These are phyloP conservation scores for Multifurca ochricompacta DNA, from an alignment of 768 basidiomycete genomes.

Conservation along the genomic window DNA sequence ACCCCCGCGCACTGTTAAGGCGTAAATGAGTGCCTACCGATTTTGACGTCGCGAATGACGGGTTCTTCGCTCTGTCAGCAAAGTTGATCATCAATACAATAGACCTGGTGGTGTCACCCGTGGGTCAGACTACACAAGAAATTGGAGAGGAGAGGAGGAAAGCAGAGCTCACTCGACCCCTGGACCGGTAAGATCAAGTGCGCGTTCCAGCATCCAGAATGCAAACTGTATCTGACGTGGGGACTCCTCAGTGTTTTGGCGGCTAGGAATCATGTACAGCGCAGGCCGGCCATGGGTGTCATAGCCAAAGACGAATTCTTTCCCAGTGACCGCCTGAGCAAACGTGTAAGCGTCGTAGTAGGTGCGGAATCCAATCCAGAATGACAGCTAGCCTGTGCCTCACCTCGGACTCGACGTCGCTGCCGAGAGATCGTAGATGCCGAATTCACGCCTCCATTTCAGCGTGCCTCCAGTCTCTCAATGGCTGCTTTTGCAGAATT, in stretches of 20 bases:
- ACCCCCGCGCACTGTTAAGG: background rate
- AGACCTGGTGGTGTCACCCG: conserved; percentile 35
- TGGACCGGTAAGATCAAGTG: conserved; percentile 68
- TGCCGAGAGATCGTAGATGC: conserved; percentile 58
- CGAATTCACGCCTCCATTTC: conserved; percentile 75
- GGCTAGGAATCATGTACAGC: conserved; percentile 58
- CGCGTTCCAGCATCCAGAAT: conserved; percentile 72
- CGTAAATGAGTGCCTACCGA: conserved; percentile 25
- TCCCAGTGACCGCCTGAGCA: conserved; percentile 70
- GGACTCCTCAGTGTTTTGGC: conserved; percentile 71
- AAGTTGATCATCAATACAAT: conserved; percentile 71
- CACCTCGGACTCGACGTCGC: conserved; percentile 70
- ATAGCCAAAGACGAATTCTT: conserved; percentile 71
- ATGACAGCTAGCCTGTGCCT: conserved; percentile 15
- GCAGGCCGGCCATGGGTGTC: conserved; percentile 59
- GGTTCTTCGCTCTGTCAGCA: conserved; percentile 59
- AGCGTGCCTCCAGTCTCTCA: conserved; percentile 63
- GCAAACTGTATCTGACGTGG: conserved; percentile 62
- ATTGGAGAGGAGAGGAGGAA: background rate
- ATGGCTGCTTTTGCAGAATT: conserved; percentile 45
- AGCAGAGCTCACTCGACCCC: conserved; percentile 62
- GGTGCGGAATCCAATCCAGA: background rate
- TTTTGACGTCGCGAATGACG: conserved; percentile 34
- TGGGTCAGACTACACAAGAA: background rate
- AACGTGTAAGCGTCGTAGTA: background rate